Evolutionary conservation across 139 green algal genomes (phyloP).

Genomic region (Chloropicon primus): DNA sequence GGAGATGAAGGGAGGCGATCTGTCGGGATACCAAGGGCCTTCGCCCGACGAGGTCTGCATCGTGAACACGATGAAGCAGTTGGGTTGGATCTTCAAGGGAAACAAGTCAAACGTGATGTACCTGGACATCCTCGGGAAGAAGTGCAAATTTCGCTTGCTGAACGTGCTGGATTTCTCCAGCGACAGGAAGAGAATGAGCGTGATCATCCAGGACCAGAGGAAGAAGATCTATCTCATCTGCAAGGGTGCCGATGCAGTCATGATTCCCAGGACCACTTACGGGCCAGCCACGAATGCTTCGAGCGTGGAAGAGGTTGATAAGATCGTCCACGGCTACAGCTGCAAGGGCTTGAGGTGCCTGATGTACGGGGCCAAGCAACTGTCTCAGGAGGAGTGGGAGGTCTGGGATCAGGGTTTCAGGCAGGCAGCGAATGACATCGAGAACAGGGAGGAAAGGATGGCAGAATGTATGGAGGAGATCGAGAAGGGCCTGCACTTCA

Average conservation of each 20-base stretch:
- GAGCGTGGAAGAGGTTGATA: conserved; percentile 7
- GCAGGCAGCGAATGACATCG: conserved; percentile 9
- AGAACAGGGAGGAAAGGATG: background rate
- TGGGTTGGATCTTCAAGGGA: background rate
- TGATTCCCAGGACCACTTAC: background rate
- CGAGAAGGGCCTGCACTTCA: conserved; percentile 43
- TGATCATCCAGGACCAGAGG: background rate
- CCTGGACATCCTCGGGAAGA: background rate
- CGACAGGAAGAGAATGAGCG: background rate
- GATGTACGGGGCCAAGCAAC: conserved; percentile 30
- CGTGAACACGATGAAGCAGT: background rate
- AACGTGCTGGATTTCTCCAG: background rate
- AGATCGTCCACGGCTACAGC: conserved; percentile 20
- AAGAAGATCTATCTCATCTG: background rate
- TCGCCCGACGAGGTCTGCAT: conserved; percentile 1
- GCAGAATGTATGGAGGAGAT: conserved; percentile 21
- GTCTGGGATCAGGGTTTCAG: conserved; percentile 44
- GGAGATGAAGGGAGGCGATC: conserved; percentile 12
- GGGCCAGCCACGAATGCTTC: background rate
- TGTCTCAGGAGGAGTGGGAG: conserved; percentile 21
- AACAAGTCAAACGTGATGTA: background rate
- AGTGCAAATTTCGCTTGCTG: background rate
- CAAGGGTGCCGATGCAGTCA: background rate
- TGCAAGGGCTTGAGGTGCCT: conserved; percentile 37
- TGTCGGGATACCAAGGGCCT: background rate